Evolutionary conservation across 139 green algal genomes (phyloP).

Genomic region (Coelastrella sp.): DNA sequence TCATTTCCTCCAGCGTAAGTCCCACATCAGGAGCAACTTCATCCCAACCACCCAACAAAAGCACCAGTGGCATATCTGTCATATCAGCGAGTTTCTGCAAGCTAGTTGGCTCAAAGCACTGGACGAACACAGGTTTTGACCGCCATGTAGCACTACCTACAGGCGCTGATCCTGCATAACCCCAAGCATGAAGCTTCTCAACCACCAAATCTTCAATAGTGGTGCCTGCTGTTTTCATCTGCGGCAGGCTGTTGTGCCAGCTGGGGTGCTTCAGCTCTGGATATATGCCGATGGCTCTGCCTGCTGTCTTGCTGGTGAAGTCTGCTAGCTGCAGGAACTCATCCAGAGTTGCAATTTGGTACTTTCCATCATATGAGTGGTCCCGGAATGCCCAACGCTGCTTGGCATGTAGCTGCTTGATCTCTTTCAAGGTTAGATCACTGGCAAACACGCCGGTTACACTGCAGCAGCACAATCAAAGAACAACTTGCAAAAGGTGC

Average conservation of each 20-base stretch:
- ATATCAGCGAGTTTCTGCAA: slow-evolving; percentile 45
- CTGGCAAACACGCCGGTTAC: slow-evolving; percentile 53
- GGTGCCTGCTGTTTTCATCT: slow-evolving; percentile 19
- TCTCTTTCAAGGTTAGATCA: slow-evolving; percentile 70
- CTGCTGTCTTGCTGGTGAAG: not conserved
- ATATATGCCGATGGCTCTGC: slow-evolving; percentile 59
- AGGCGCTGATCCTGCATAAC: slow-evolving; percentile 44
- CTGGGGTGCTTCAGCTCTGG: slow-evolving; percentile 69
- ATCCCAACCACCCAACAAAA: slow-evolving; percentile 51
- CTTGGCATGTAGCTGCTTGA: slow-evolving; percentile 62
- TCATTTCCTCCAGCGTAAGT: slow-evolving; percentile 41
- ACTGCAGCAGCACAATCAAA: not conserved
- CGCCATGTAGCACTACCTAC: slow-evolving; percentile 11
- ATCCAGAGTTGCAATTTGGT: slow-evolving; percentile 28
- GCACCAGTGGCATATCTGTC: slow-evolving; percentile 54
- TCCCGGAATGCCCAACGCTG: slow-evolving; percentile 50
- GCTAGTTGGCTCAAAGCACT: slow-evolving; percentile 55
- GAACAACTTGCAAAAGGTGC: not conserved
- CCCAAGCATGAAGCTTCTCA: not conserved
- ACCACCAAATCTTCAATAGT: slow-evolving; percentile 43
- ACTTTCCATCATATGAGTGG: slow-evolving; percentile 49
- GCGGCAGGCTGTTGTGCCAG: slow-evolving; percentile 57
- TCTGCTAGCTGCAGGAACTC: slow-evolving; percentile 39
- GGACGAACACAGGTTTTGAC: slow-evolving; percentile 38
- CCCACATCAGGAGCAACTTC: slow-evolving; percentile 42